phyloP scores from a whole-genome alignment of 2,329 filamentous ascomycete genomes.

The Aspergillus ustus region DNA sequence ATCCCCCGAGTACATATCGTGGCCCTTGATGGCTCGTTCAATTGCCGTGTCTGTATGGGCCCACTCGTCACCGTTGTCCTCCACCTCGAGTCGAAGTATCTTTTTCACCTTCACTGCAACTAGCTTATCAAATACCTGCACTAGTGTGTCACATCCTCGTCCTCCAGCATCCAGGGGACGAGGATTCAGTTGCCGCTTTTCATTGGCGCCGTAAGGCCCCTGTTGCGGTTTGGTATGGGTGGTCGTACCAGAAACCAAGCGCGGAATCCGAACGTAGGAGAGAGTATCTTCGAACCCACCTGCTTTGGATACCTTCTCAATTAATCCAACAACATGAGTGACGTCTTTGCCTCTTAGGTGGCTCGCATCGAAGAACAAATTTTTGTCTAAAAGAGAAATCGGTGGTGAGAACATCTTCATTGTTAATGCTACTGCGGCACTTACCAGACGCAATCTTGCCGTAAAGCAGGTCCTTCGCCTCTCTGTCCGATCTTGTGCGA shows the following conservation, averaged over 20 bases:
- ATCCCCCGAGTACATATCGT: background rate
- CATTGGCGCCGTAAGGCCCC: background rate
- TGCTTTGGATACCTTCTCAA: background rate
- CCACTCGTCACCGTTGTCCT: conserved; percentile 10
- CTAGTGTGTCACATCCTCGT: background rate
- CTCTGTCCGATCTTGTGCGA: background rate
- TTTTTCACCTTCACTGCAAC: conserved; percentile 1
- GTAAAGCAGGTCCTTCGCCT: conserved; percentile 4
- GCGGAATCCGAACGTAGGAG: conserved; percentile 6
- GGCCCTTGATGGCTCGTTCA: conserved; percentile 8
- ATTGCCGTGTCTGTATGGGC: conserved; percentile 9
- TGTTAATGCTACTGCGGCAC: background rate
- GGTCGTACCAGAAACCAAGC: background rate
- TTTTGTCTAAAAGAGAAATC: background rate
- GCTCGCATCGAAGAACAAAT: conserved; percentile 6
- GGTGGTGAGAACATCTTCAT: background rate
- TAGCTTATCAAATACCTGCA: conserved; percentile 6
- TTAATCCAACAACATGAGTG: background rate
- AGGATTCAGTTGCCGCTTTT: background rate
- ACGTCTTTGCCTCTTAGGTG: background rate
- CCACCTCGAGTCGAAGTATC: conserved; percentile 1
- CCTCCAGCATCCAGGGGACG: background rate
- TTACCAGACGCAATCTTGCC: conserved; percentile 5
- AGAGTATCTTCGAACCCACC: conserved; percentile 9
- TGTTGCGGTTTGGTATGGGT: background rate